phyloP scores from a whole-genome alignment of 345 rosid species.

The Geranium brycei region DNA sequence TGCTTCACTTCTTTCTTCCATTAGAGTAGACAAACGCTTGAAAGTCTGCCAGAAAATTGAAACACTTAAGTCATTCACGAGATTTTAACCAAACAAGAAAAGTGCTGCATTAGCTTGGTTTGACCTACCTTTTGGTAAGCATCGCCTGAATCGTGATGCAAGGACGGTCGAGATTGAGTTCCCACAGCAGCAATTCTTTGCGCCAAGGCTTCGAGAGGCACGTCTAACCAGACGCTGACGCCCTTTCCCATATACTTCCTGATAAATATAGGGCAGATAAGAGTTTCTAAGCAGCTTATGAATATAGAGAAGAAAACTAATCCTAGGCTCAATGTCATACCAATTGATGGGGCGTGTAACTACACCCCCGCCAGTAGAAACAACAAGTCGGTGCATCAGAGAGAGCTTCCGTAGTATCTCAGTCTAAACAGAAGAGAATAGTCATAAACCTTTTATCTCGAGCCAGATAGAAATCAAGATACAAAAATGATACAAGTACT shows the following conservation, averaged over 20 bases:
- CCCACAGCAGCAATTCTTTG: slow-evolving; percentile 84
- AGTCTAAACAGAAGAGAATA: slow-evolving; percentile 21
- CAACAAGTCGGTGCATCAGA: slow-evolving; percentile 44
- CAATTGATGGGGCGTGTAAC: slow-evolving; percentile 71
- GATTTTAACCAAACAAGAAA: too few species aligned
- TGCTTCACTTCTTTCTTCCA: slow-evolving; percentile 55
- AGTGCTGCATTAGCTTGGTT: too few species aligned
- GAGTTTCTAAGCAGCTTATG: too few species aligned
- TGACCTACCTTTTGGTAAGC: slow-evolving; percentile 54
- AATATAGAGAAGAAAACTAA: too few species aligned
- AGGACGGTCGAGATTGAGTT: slow-evolving; percentile 56
- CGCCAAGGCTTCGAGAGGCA: slow-evolving; percentile 86
- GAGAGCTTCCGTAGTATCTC: slow-evolving; percentile 55
- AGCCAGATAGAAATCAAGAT: too few species aligned
- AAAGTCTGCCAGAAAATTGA: slow-evolving; percentile 34
- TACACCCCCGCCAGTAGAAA: slow-evolving; percentile 96
- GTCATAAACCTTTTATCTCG: too few species aligned
- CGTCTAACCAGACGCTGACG: slow-evolving; percentile 86
- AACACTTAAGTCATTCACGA: too few species aligned
- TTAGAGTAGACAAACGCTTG: slow-evolving; percentile 53
- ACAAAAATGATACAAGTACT: too few species aligned
- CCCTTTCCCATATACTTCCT: slow-evolving; percentile 82
- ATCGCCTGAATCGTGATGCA: slow-evolving; percentile 48
- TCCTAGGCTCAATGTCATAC: slow-evolving; percentile 15
- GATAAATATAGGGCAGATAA: not conserved